Base-by-base conservation (phyloP, 495 filamentous ascomycete genomes). In the Penicillium flavigenum region DNA sequence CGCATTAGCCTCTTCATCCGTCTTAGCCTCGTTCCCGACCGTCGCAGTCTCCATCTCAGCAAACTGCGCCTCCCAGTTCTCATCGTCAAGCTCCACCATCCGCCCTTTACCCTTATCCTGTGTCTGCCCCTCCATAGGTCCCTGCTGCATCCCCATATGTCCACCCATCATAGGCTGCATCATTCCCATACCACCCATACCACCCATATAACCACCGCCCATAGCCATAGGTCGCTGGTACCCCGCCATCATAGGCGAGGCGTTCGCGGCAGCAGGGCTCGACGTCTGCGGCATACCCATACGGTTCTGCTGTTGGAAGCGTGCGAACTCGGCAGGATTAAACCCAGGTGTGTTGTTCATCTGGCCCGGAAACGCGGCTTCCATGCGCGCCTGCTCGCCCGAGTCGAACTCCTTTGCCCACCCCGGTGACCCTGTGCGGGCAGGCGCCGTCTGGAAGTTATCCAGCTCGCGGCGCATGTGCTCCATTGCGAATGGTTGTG, bases 61-160 rank as follows among this genome's bases (percentile, higher is more conserved):
- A 67, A 99, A 99, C 67, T 98, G 92, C 58, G 88, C 87, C 74
- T 98, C 94, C 94, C 95, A 99, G 56, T 94, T 87, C 63, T 86
- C 80, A 57, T 98, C 92, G 65, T 96, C 90, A 26, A 98, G 82
- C 76, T 98, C 95, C 4, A 96, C 84, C 76, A 98, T 87, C 62
- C 91, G 86, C 4, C 82, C 88, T 72, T 96, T 97, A 34, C 92
- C 92, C 73, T 98, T 97, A 44, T 77, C 88, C 60, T 84, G 64
- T 60, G 76, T 61, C 61, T 71, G 61, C 63, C 74, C 60, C 45
- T 76, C 71, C 70, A 72, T 64, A 77, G 80, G 74, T 45, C 81
- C 79, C 51, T 81, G 78, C 47, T 81, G 81, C 71, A 76, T 75
- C 50, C 76, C 71, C 65, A 73, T 73, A 50, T 69, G 66, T 58